These are phyloP conservation scores for Grosmannia serpens DNA, from an alignment of 2,329 filamentous ascomycete genomes.

Conservation along the genomic window DNA sequence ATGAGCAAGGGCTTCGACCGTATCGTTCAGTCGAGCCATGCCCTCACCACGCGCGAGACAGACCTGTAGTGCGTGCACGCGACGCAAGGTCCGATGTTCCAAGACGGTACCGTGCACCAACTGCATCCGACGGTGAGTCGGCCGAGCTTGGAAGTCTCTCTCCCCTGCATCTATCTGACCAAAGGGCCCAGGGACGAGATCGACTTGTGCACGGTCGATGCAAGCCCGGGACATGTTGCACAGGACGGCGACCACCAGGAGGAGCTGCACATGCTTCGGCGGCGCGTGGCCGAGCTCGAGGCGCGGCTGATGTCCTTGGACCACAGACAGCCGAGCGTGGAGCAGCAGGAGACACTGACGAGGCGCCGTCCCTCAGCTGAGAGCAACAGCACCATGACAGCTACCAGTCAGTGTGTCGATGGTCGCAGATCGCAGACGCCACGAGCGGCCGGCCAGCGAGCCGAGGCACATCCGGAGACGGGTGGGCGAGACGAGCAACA, in stretches of 20 bases:
- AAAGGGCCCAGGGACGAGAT: constrained; percentile 7
- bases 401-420: neutral
- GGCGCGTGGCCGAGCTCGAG: constrained; percentile 13
- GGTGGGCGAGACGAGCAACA: neutral
- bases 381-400: neutral
- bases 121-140: constrained; percentile 12
- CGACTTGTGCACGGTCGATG: constrained; percentile 3
- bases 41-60: neutral
- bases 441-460: constrained; percentile 3
- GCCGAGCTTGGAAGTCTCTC: neutral
- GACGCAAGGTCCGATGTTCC: constrained; percentile 16
- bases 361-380: neutral
- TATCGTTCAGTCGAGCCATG: neutral
- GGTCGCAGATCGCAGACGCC: neutral
- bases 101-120: constrained; percentile 17
- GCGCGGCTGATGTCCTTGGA: neutral
- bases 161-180: neutral
- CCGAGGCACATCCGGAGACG: constrained; percentile 1
- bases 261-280: neutral
- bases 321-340: neutral
- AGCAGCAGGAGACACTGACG: constrained; percentile 1
- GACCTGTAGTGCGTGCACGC: constrained; percentile 10
- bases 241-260: neutral
- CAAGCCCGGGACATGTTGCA: neutral
- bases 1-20: neutral